phyloP scores from a whole-genome alignment of 1,139 yeast genomes.

The Geotrichum citri-aurantii region DNA sequence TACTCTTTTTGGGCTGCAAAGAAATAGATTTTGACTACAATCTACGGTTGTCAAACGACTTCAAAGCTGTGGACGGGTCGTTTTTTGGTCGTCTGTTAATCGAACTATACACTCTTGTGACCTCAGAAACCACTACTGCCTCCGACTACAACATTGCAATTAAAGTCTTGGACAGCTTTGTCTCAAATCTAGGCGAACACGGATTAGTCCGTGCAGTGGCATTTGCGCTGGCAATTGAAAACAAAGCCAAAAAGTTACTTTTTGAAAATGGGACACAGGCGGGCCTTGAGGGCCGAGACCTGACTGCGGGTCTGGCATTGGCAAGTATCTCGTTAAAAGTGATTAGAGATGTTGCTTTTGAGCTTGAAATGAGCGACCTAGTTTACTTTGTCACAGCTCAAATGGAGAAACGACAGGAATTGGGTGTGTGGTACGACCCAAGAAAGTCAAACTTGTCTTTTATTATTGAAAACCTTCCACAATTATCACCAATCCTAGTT shows the following conservation, averaged over 20 bases:
- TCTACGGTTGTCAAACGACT: background rate
- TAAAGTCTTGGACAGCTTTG: background rate
- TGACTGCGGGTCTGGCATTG: background rate
- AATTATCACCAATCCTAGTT: background rate
- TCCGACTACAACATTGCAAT: background rate
- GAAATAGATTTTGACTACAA: background rate
- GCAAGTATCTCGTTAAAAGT: background rate
- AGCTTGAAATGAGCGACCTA: background rate
- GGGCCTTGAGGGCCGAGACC: background rate
- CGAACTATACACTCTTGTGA: slow-evolving; percentile 4
- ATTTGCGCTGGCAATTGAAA: slow-evolving; percentile 7
- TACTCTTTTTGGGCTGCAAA: slow-evolving; percentile 23
- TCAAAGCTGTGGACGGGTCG: slow-evolving; percentile 2
- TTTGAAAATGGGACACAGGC: background rate
- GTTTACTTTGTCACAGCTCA: background rate
- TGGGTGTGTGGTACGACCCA: slow-evolving; percentile 4
- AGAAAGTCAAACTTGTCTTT: background rate
- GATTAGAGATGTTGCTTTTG: background rate
- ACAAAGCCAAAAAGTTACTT: background rate
- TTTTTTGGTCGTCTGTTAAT: slow-evolving; percentile 2
- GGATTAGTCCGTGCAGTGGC: slow-evolving; percentile 10
- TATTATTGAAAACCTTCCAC: background rate
- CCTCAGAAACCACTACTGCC: background rate
- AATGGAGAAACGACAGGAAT: background rate
- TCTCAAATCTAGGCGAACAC: slow-evolving; percentile 5